Evolutionary conservation across 495 filamentous ascomycete species (phyloP).

Genomic region (Neurospora sp.): DNA sequence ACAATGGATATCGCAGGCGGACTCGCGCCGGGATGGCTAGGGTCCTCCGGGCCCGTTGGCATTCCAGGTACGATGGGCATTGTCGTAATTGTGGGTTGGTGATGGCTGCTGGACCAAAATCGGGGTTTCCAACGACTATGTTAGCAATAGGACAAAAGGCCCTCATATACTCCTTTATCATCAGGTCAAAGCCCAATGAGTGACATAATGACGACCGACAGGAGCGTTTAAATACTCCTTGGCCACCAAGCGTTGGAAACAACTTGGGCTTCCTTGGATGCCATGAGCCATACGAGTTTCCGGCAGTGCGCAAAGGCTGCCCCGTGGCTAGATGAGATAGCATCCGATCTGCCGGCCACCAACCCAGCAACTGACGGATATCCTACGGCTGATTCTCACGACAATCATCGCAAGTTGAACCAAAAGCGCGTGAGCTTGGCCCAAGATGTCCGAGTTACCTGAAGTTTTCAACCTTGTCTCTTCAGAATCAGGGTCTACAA

Average conservation of each 20-base stretch:
- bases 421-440: neutral
- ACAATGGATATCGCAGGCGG: constrained; percentile 5
- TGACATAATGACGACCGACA: neutral
- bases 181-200: neutral
- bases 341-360: neutral
- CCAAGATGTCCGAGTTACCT: neutral
- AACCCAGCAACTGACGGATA: neutral
- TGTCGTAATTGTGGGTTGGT: neutral
- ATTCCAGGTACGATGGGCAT: neutral
- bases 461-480: neutral
- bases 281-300: neutral
- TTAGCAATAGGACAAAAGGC: neutral
- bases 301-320: neutral
- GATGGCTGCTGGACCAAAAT: neutral
- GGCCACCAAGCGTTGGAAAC: neutral
- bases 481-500: neutral
- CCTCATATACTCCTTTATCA: neutral
- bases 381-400: neutral
- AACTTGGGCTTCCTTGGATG: neutral
- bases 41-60: neutral
- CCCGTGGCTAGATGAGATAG: neutral
- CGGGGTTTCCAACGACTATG: neutral
- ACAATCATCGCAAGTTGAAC: neutral
- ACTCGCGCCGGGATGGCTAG: neutral
- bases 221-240: neutral